A percentile compares a stretch with the other conserved stretches of the same genome.
phyloP scores from a whole-genome alignment of 2,329 filamentous ascomycete genomes.

The Zasmidium cellare region DNA sequence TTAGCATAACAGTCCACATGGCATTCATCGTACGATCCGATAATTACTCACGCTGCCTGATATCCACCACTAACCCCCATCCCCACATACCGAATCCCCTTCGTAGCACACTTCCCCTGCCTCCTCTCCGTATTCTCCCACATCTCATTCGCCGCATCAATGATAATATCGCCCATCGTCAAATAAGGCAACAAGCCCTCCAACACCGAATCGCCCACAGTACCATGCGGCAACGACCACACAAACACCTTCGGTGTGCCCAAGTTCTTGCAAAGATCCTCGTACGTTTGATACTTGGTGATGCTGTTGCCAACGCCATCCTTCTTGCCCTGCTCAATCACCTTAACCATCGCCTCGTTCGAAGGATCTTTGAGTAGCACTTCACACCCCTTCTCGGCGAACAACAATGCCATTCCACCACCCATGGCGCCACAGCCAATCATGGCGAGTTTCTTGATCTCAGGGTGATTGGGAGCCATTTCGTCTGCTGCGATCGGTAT shows the following conservation, averaged over 20 bases:
- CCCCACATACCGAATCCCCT: constrained; percentile 66
- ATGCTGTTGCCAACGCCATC: constrained; percentile 40
- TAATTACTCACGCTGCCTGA: constrained; percentile 54
- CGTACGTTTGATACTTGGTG: constrained; percentile 48
- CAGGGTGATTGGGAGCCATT: constrained; percentile 16
- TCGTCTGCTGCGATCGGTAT: constrained; percentile 8
- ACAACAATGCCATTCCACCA: constrained; percentile 59
- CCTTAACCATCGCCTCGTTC: constrained; percentile 49
- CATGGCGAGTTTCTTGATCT: constrained; percentile 51
- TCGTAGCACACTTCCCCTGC: constrained; percentile 57
- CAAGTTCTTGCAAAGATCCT: constrained; percentile 51
- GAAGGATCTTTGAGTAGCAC: constrained; percentile 58
- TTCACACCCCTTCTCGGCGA: constrained; percentile 57
- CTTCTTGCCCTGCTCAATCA: constrained; percentile 43
- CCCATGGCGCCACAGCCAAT: constrained; percentile 62
- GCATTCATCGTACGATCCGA: background rate
- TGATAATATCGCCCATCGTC: constrained; percentile 62
- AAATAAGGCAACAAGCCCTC: constrained; percentile 53
- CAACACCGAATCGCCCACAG: constrained; percentile 49
- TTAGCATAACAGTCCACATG: background rate
- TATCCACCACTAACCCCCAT: constrained; percentile 70
- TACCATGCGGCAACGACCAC: constrained; percentile 38
- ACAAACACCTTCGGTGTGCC: constrained; percentile 39
- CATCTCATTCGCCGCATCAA: constrained; percentile 69
- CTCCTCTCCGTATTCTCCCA: constrained; percentile 63